Evolutionary conservation across 805 yeast species (phyloP).

Genomic region (Candida golubevii): DNA sequence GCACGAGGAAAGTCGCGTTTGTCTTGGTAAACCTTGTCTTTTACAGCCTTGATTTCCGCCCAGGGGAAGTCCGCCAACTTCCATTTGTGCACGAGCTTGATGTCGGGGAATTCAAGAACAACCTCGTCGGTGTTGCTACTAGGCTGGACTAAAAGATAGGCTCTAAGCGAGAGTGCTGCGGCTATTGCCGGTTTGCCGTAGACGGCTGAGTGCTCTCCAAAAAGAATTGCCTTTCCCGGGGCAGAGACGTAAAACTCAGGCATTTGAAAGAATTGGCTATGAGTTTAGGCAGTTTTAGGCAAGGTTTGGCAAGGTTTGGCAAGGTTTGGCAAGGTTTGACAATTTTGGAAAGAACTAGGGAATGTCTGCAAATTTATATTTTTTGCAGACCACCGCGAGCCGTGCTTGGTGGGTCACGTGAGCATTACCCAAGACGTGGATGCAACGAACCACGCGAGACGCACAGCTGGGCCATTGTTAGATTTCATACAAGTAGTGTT

Average conservation of each 20-base stretch:
- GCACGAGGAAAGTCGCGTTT: conserved; percentile 20
- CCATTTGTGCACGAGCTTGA: conserved; percentile 66
- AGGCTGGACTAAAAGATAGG: conserved; percentile 66
- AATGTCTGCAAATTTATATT: too few relatives aligned
- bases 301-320: too few relatives aligned
- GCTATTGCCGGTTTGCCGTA: conserved; percentile 93
- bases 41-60: conserved; percentile 26
- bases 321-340: too few relatives aligned
- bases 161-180: conserved; percentile 83
- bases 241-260: conserved; percentile 69
- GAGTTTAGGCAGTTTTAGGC: too few relatives aligned
- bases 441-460: too few relatives aligned
- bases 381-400: too few relatives aligned
- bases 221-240: conserved; percentile 93
- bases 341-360: too few relatives aligned
- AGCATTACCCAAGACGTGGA: too few relatives aligned
- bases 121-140: conserved; percentile 41
- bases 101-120: conserved; percentile 73
- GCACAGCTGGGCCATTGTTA: too few relatives aligned
- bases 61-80: conserved; percentile 56
- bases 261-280: not conserved
- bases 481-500: too few relatives aligned
- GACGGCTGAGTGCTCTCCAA: conserved; percentile 97
- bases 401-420: too few relatives aligned
- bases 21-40: not conserved